phyloP scores from a whole-genome alignment of 2,329 filamentous ascomycete genomes.

The Boeremia exigua region DNA sequence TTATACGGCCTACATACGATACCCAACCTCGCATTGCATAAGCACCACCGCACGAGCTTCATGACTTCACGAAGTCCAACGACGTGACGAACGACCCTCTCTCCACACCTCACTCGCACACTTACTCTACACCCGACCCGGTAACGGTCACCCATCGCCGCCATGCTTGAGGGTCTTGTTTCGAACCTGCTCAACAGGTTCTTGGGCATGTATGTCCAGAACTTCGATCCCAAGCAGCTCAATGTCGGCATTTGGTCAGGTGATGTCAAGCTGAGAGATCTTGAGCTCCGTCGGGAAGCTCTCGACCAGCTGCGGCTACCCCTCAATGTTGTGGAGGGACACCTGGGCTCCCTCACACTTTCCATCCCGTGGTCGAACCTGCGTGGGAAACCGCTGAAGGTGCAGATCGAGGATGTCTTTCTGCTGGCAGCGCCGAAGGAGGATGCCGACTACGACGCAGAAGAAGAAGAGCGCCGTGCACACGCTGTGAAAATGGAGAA shows the following conservation, averaged over 20 bases:
- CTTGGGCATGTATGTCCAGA: slow-evolving; percentile 99
- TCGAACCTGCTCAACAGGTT: slow-evolving; percentile 98
- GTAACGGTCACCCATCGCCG: slow-evolving; percentile 68
- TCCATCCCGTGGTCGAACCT: slow-evolving; percentile 98
- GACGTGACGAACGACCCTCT: slow-evolving; percentile 36
- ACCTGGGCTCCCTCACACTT: slow-evolving; percentile 88
- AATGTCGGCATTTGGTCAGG: slow-evolving; percentile 99
- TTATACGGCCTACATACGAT: slow-evolving; percentile 30
- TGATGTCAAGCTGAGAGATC: slow-evolving; percentile 91
- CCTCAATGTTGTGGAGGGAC: slow-evolving; percentile 94
- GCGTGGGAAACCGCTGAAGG: slow-evolving; percentile 88
- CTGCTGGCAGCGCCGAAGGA: slow-evolving; percentile 93
- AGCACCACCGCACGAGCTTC: slow-evolving; percentile 29
- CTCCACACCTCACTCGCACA: slow-evolving; percentile 22
- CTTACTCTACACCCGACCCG: slow-evolving; percentile 61
- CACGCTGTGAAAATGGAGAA: slow-evolving; percentile 99
- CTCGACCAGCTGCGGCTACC: slow-evolving; percentile 96
- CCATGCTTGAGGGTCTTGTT: slow-evolving; percentile 96
- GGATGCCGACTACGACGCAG: slow-evolving; percentile 89
- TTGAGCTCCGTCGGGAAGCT: slow-evolving; percentile 91
- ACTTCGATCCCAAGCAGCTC: slow-evolving; percentile 96
- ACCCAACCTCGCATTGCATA: slow-evolving; percentile 26
- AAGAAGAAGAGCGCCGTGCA: slow-evolving; percentile 85
- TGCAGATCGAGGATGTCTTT: slow-evolving; percentile 97
- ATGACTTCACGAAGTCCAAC: slow-evolving; percentile 42